Conservation (phyloP, 805 yeast genomes). For the Monosporozyma servazzii region DNA sequence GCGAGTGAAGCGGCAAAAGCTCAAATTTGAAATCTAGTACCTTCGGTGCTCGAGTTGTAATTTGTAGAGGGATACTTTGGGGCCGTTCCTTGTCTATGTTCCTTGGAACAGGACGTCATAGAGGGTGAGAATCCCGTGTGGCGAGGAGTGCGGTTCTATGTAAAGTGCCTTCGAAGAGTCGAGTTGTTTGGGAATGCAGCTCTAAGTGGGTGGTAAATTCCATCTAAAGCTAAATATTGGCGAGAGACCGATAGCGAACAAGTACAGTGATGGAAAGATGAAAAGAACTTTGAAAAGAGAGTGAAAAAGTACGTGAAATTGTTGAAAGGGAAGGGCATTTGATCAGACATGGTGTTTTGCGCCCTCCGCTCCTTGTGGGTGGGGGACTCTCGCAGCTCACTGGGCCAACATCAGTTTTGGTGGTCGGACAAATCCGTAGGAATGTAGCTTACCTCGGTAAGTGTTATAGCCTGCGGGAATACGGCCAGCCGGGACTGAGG, state of each 20-base stretch:
- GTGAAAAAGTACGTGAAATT: background rate
- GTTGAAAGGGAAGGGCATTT: background rate
- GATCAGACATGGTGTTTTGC: background rate
- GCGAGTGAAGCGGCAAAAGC: background rate
- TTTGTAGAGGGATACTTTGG: background rate
- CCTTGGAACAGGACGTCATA: background rate
- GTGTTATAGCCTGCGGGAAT: background rate
- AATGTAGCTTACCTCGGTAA: background rate
- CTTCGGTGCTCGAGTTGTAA: background rate
- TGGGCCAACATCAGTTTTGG: background rate
- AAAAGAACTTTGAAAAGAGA: background rate
- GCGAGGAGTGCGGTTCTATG: background rate
- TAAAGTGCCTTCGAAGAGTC: background rate
- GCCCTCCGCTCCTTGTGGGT: background rate
- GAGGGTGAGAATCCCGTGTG: background rate
- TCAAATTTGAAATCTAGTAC: background rate
- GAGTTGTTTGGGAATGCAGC: background rate
- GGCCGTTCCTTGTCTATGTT: background rate
- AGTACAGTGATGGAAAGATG: background rate
- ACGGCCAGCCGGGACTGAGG: background rate
- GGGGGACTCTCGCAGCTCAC: background rate
- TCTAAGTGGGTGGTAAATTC: background rate
- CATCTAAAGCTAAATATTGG: background rate
- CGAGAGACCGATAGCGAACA: background rate
- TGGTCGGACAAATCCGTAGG: background rate